Conservation (phyloP, 1,284 basidiomycete genomes). For the Microbotryum lychnidis-dioicae region DNA sequence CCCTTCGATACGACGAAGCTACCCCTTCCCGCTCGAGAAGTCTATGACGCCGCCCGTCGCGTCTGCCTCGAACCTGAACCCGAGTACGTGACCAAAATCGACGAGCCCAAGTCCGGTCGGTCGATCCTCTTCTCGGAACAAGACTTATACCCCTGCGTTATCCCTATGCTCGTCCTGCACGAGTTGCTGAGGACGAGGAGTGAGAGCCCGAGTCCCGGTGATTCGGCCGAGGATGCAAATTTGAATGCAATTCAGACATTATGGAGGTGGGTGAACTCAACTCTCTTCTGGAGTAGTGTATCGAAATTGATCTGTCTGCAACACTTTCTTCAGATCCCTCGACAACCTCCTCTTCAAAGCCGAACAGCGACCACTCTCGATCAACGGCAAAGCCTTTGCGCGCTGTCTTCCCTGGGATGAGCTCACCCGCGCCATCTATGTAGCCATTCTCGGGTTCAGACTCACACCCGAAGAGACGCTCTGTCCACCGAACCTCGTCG, state of each 20-base stretch:
- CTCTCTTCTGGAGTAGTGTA: not conserved
- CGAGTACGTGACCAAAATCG: too few relatives aligned
- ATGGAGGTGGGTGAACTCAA: constrained; percentile 11
- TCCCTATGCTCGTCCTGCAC: constrained; percentile 4
- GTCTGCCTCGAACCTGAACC: too few relatives aligned
- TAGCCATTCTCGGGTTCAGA: constrained; percentile 21
- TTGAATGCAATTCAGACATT: not conserved
- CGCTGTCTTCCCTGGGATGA: constrained; percentile 11
- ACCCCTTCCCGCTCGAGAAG: too few relatives aligned
- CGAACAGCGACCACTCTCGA: constrained; percentile 7
- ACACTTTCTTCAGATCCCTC: constrained; percentile 5
- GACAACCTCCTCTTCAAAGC: constrained; percentile 26
- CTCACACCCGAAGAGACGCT: not conserved
- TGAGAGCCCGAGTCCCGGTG: not conserved
- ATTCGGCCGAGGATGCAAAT: not conserved
- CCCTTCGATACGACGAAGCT: not conserved
- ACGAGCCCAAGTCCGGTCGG: too few relatives aligned
- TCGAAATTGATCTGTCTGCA: not conserved
- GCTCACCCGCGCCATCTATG: constrained; percentile 3
- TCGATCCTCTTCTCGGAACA: constrained; percentile 3
- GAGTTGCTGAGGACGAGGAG: not conserved
- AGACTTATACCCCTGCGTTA: constrained; percentile 12
- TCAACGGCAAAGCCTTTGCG: constrained; percentile 6
- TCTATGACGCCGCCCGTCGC: too few relatives aligned
- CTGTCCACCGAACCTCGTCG: constrained; percentile 2